A percentile compares a stretch with the other conserved stretches of the same genome.
phyloP scores from a whole-genome alignment of 2,329 filamentous ascomycete genomes.

The Nothophoma quercina region DNA sequence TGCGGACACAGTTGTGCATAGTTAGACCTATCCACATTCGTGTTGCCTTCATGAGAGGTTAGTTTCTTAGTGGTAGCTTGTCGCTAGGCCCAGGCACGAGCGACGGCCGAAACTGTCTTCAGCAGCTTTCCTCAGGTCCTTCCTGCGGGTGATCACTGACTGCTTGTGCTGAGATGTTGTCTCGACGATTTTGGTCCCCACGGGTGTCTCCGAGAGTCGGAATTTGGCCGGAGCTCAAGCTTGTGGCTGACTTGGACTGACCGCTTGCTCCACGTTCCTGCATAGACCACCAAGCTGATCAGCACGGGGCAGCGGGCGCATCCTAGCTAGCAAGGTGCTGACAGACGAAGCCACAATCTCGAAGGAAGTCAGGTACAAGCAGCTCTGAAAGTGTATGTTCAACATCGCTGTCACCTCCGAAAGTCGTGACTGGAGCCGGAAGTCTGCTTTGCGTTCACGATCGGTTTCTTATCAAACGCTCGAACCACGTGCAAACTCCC shows the following conservation, averaged over 20 bases:
- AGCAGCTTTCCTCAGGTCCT: neutral
- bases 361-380: conserved; percentile 5
- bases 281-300: conserved; percentile 4
- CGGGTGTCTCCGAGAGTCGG: neutral
- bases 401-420: neutral
- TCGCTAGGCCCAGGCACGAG: neutral
- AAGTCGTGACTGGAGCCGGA: neutral
- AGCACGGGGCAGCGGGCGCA: conserved; percentile 10
- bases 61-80: neutral
- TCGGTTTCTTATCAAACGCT: conserved; percentile 6
- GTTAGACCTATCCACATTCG: neutral
- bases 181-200: neutral
- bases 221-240: conserved; percentile 3
- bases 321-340: neutral
- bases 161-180: neutral
- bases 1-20: neutral
- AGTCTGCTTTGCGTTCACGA: neutral
- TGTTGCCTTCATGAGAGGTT: neutral
- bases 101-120: neutral
- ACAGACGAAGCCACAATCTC: neutral
- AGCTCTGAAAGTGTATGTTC: neutral
- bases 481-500: conserved; percentile 6
- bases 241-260: conserved; percentile 7
- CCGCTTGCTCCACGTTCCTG: conserved; percentile 9
- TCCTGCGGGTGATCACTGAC: neutral